Base-by-base conservation (phyloP, 805 yeast species). In the Ogataea angusta region DNA sequence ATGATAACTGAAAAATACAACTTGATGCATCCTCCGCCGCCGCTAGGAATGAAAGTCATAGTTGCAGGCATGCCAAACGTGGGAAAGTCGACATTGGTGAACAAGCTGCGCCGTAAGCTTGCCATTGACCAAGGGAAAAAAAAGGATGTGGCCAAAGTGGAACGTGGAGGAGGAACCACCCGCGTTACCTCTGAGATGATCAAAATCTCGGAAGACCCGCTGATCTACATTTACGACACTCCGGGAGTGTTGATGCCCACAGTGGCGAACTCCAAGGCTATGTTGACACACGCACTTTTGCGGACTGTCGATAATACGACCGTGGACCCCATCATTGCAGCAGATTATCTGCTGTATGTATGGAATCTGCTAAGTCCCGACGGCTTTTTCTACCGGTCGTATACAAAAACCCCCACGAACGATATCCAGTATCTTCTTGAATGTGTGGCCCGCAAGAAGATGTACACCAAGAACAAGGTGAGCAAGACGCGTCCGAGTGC, bases 41-140 rank as follows among this genome's bases (percentile, higher is more conserved):
- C 97, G 0, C 62, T 89, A 44, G 98, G 98, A 0, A 66, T 85
- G 34, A 64, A 89, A 16, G 62, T 85, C 42, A 69, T 90, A 69
- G 76, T 91, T 32, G 80, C 83, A 6, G 99, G 99, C 0, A 85
- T 93, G 93, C 99, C 99, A 1, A 93, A 93, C 59, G 95, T 89
- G n/a, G 99, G 99, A 0, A 93, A 93, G 62, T 85, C 95, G 10
- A 84, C 96, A 0, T 59, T 93, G 34, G 82, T 90, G 19, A 93
- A 93, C 55, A 70, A 82, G 0, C 64, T 90, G 36, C 64, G 96
- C 43, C 65, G 64, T 6, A 64, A 37, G 13, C 61, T 66, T 17
- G 29, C 52, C 33, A 22, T 26, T 13, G 40, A 40, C 14, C 33
- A 34, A 6, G 10, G 30, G 9, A 8, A 10, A 10, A 57, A 53